These are phyloP conservation scores for Nicotiana otophora DNA, from an alignment of 257 asterid genomes.

Conservation along the genomic window DNA sequence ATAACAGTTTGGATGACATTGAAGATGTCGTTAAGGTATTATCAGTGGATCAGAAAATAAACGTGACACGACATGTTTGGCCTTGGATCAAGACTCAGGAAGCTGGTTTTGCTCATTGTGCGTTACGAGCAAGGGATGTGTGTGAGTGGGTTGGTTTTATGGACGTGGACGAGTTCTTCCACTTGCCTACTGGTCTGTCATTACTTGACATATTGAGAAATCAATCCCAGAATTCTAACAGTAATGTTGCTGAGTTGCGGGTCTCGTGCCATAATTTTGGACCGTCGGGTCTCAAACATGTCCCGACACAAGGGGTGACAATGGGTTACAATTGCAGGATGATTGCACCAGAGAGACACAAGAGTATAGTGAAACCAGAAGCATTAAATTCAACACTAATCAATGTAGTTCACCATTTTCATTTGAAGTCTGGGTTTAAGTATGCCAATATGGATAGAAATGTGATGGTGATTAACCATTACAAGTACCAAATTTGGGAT, in stretches of 20 bases:
- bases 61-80: slow-evolving; percentile 47
- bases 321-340: slow-evolving; percentile 70
- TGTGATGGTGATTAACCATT: slow-evolving; percentile 59
- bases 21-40: slow-evolving; percentile 27
- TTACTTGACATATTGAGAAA: slow-evolving; percentile 22
- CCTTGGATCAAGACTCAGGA: slow-evolving; percentile 90
- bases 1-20: slow-evolving; percentile 54
- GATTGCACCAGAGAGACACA: slow-evolving; percentile 63
- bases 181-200: slow-evolving; percentile 30
- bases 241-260: slow-evolving; percentile 42
- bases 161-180: slow-evolving; percentile 73
- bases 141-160: slow-evolving; percentile 84
- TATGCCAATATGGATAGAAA: slow-evolving; percentile 27
- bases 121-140: slow-evolving; percentile 43
- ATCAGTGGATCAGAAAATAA: slow-evolving; percentile 27
- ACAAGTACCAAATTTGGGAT: slow-evolving; percentile 84
- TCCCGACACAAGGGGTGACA: slow-evolving; percentile 51
- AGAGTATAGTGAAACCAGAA: slow-evolving; percentile 63
- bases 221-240: not conserved
- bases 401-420: slow-evolving; percentile 72
- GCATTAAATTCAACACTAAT: slow-evolving; percentile 47
- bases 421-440: slow-evolving; percentile 33
- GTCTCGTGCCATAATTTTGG: slow-evolving; percentile 57
- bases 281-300: slow-evolving; percentile 48
- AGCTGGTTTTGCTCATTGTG: slow-evolving; percentile 78